Evolutionary conservation across 192 early-diverging fungal genomes (phyloP), one percentile per base, ranked within the genome.

Genomic region (Neocallimastix lanati): DNA sequence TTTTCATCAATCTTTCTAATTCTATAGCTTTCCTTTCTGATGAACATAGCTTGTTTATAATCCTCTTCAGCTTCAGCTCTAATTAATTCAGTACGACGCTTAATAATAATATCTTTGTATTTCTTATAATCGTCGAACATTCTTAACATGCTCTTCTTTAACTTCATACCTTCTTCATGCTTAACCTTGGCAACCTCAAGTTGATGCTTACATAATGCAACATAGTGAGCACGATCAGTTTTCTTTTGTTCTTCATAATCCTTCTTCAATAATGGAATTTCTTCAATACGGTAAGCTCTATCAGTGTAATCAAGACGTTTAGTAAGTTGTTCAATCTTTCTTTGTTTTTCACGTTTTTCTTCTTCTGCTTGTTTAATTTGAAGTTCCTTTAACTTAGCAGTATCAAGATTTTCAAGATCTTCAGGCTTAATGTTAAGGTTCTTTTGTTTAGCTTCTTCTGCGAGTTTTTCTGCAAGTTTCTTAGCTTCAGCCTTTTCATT

Each of bases 331-430:
- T 91, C 92, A 80, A 94, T 87, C 81, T 94, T 93, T 78, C 87
- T 85, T 81, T 90, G 88, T 82, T 93, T 86, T 82, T 96, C 96
- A 27, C 82, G 78, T 86, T 93, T 92, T 84, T 96, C 95, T 84
- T 96, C 93, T 85, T 99, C 93, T 29, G 97, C 82, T 82, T 96
- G 91, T 83, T 95, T 90, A 25, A 94, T 88, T 89, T 98, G 95
- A 78, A 97, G 85, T 79, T 93, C 90, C 76, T 94, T 83, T 78
- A 99, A 85, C 29, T 87, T 86, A 79, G 92, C 87, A 28, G 92
- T 92, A 85, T 96, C 93, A 82, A 96, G 83, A 79, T 88, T 86
- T 79, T 95, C 92, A 38, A 97, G 86, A 77, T 98, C 95, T 80
- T 93, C 33, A 29, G 82, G 78, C 84, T 92, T 90, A 81, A 87